These are phyloP conservation scores for Candida qinlingensis DNA, from an alignment of 805 yeast genomes.

Conservation along the genomic window DNA sequence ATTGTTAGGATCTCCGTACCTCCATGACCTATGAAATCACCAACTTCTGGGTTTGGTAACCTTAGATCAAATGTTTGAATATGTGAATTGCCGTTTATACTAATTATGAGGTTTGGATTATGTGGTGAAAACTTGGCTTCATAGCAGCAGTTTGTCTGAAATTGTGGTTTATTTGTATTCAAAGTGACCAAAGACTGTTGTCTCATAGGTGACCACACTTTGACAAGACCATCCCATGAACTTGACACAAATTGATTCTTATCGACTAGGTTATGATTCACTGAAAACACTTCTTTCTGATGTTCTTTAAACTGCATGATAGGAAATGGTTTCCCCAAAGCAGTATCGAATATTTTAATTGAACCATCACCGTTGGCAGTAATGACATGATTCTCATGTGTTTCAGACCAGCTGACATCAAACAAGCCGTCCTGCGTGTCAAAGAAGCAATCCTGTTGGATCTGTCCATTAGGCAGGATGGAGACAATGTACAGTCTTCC, in stretches of 20 bases:
- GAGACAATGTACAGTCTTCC: conserved; percentile 73
- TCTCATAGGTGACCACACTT: conserved; percentile 69
- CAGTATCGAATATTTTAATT: conserved; percentile 72
- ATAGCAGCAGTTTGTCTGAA: conserved; percentile 58
- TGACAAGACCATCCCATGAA: conserved; percentile 90
- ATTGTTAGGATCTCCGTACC: conserved; percentile 77
- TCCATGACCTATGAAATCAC: conserved; percentile 65
- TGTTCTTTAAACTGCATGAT: conserved; percentile 76
- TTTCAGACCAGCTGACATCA: conserved; percentile 85
- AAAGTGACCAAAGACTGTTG: conserved; percentile 53
- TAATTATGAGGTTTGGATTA: conserved; percentile 60
- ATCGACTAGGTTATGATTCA: conserved; percentile 68
- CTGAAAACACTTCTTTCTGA: conserved; percentile 63
- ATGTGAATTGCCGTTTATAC: conserved; percentile 70
- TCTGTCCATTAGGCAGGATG: conserved; percentile 61
- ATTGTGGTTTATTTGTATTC: conserved; percentile 27
- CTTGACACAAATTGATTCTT: conserved; percentile 67
- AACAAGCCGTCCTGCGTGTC: conserved; percentile 93
- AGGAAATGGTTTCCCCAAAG: conserved; percentile 56
- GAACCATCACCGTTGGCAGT: conserved; percentile 91
- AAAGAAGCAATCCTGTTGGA: conserved; percentile 51
- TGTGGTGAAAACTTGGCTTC: conserved; percentile 82
- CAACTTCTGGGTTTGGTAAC: conserved; percentile 49
- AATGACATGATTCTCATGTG: conserved; percentile 79
- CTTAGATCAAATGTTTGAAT: conserved; percentile 82